Conservation (phyloP, 2,329 filamentous ascomycete species). For the Simplicillium sp. region DNA sequence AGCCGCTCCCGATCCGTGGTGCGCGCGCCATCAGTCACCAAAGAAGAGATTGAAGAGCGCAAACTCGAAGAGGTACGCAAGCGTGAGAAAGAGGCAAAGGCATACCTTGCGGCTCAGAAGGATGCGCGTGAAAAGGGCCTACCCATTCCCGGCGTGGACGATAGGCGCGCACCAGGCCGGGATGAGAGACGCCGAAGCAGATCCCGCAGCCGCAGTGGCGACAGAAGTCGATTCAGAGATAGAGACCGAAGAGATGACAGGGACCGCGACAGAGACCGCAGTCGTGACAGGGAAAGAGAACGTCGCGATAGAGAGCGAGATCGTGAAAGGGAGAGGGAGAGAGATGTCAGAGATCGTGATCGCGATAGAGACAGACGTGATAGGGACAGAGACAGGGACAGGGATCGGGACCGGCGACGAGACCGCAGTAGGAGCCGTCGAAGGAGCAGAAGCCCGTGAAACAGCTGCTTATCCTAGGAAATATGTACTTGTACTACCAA, state of each 20-base stretch:
- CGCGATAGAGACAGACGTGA: slow-evolving; percentile 18
- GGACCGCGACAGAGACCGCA: slow-evolving; percentile 17
- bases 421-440: slow-evolving; percentile 16
- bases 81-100: slow-evolving; percentile 39
- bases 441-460: slow-evolving; percentile 11
- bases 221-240: slow-evolving; percentile 19
- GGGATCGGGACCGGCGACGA: slow-evolving; percentile 13
- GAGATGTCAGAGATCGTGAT: slow-evolving; percentile 17
- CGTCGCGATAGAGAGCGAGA: slow-evolving; percentile 18
- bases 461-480: slow-evolving; percentile 3
- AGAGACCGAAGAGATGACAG: slow-evolving; percentile 15
- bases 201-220: slow-evolving; percentile 21
- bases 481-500: too few species aligned
- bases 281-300: slow-evolving; percentile 28
- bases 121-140: slow-evolving; percentile 51
- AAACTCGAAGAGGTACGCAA: slow-evolving; percentile 18
- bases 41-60: slow-evolving; percentile 28
- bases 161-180: slow-evolving; percentile 30
- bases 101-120: slow-evolving; percentile 52
- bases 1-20: slow-evolving; percentile 33
- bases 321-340: slow-evolving; percentile 18
- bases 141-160: slow-evolving; percentile 48
- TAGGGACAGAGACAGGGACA: slow-evolving; percentile 17
- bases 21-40: slow-evolving; percentile 28
- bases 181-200: slow-evolving; percentile 26